These are phyloP conservation scores for Boletus subparvulus DNA, from an alignment of 768 basidiomycete species.

Conservation along the genomic window DNA sequence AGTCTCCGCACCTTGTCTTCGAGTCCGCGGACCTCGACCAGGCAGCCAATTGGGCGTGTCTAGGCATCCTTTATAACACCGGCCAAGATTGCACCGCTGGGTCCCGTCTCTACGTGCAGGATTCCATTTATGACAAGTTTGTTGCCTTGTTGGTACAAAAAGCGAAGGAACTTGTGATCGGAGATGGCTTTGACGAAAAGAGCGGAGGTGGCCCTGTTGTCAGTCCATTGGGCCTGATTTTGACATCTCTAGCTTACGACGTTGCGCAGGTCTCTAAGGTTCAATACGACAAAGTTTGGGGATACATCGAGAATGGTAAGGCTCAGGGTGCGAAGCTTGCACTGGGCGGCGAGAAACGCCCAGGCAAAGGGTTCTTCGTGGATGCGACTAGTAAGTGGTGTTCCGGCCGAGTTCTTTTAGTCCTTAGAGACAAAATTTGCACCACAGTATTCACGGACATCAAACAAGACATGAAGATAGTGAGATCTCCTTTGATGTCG, in stretches of 20 bases:
- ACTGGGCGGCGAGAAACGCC: slow-evolving; percentile 78
- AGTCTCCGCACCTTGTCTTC: slow-evolving; percentile 87
- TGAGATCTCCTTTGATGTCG: slow-evolving; percentile 37
- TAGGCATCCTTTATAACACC: slow-evolving; percentile 85
- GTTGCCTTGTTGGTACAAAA: slow-evolving; percentile 61
- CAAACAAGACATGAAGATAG: slow-evolving; percentile 80
- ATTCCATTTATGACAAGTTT: slow-evolving; percentile 85
- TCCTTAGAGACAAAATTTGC: slow-evolving; percentile 5
- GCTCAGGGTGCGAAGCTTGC: slow-evolving; percentile 75
- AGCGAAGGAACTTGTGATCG: slow-evolving; percentile 68
- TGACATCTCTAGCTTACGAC: slow-evolving; percentile 6
- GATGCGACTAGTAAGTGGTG: slow-evolving; percentile 77
- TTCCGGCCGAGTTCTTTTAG: slow-evolving; percentile 6
- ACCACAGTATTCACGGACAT: slow-evolving; percentile 78
- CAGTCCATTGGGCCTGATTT: slow-evolving; percentile 27
- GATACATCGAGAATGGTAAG: slow-evolving; percentile 86
- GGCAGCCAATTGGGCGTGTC: slow-evolving; percentile 83
- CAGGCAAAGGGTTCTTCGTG: slow-evolving; percentile 81
- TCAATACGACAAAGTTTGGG: slow-evolving; percentile 85
- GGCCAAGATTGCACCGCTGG: slow-evolving; percentile 96
- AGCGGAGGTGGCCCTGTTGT: slow-evolving; percentile 85
- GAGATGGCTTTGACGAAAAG: slow-evolving; percentile 76
- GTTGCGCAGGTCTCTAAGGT: slow-evolving; percentile 67
- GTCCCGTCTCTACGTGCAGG: slow-evolving; percentile 87
- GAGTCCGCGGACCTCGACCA: slow-evolving; percentile 84